These are phyloP conservation scores for Caryocar brasiliense DNA, from an alignment of 441 rosid genomes.

Conservation along the genomic window DNA sequence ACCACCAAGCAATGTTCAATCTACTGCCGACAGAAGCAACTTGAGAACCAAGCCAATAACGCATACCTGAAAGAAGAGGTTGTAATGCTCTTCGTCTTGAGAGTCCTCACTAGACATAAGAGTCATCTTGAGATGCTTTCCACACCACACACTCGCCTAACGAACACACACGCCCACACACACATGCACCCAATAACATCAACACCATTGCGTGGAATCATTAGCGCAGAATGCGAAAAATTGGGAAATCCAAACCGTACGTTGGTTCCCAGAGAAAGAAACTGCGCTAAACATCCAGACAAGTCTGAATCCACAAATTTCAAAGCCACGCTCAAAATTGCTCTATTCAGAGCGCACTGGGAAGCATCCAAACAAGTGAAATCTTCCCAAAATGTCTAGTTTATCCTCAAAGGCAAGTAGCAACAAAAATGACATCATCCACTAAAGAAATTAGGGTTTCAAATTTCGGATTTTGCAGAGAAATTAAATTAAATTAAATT, in stretches of 20 bases:
- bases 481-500: too few species aligned
- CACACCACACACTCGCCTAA: constrained; percentile 78
- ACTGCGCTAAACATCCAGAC: constrained; percentile 28
- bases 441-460: neutral
- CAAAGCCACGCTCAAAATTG: constrained; percentile 46
- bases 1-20: too few species aligned
- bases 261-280: constrained; percentile 56
- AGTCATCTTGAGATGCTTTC: constrained; percentile 83
- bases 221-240: neutral
- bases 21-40: too few species aligned
- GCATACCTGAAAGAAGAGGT: constrained; percentile 54
- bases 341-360: constrained; percentile 68
- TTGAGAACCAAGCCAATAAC: too few species aligned
- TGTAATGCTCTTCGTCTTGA: constrained; percentile 77
- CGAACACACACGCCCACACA: constrained; percentile 3
- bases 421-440: neutral
- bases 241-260: too few species aligned
- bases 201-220: neutral
- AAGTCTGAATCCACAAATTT: constrained; percentile 41
- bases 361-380: constrained; percentile 81
- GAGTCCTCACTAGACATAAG: constrained; percentile 67
- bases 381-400: constrained; percentile 67
- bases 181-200: neutral
- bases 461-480: too few species aligned
- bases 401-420: constrained; percentile 49